Base-by-base conservation (phyloP, 805 yeast species). In the Yarrowia alimentaria region DNA sequence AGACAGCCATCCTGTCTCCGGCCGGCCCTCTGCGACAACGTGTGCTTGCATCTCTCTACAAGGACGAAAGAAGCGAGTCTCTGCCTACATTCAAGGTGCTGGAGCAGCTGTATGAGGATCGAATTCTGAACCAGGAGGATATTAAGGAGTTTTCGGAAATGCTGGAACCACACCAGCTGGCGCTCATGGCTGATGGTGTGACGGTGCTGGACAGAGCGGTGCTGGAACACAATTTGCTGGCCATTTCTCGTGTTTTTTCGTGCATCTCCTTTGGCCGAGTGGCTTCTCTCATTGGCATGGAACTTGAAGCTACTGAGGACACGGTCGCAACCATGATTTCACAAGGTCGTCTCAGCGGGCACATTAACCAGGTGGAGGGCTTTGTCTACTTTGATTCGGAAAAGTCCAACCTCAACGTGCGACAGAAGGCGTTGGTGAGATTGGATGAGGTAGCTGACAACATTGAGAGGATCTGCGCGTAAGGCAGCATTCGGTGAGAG, bases 151-250 rank as follows among this genome's bases (percentile, higher is more conserved):
- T 62, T 31, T 37, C 58, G 5, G 29, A 38, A 9, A 35, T 42
- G 21, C 52, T 61, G 28, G 40, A 52, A 9, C 52, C 53, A 11
- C 63, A 59, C 31, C 61, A 57, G 24, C 18, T 42, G 31, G 59
- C 59, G 10, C 25, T 14, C n/a, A 21, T 55, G 26, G 51, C 58
- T 3, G 59, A 58, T 24, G 64, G 61, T 11, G 55, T 57, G n/a
- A 60, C 64, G 13, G 64, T 60, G 4, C 54, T 64, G 16, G 54
- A 55, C 25, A 26, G 60, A 19, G 65, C 68, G 2, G 59, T 65
- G n/a, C 57, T 61, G 17, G 67, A 64, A 45, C 68, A 64, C 53
- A 64, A 64, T 48, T 58, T 64, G 21, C 54, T 60, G 19, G 62
- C 68, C 3, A 59, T 65, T 4, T 64, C 68, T 3, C 56, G 57